phyloP scores from a whole-genome alignment of 2,329 filamentous ascomycete species.

The Colletotrichum eremochloae region DNA sequence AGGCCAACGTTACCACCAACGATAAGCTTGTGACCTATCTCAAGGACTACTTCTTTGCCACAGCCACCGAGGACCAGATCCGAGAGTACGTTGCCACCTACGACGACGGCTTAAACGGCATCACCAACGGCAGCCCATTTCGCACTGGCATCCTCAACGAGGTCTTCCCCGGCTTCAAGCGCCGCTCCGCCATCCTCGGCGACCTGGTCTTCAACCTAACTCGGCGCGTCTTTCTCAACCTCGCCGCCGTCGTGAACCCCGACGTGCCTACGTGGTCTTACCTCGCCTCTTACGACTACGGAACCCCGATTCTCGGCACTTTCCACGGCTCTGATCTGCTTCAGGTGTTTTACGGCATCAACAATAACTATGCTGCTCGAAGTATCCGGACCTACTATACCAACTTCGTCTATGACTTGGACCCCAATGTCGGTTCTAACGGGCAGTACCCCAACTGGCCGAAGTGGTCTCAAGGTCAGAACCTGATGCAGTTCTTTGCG shows the following conservation, averaged over 20 bases:
- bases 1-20: conserved; percentile 69
- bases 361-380: conserved; percentile 50
- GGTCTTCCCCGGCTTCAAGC: conserved; percentile 75
- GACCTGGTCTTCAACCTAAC: conserved; percentile 68
- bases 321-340: conserved; percentile 80
- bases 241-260: conserved; percentile 58
- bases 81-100: conserved; percentile 67
- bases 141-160: conserved; percentile 69
- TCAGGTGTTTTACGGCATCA: conserved; percentile 69
- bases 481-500: conserved; percentile 64
- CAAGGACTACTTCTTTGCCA: conserved; percentile 48
- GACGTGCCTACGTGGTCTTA: conserved; percentile 80
- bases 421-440: conserved; percentile 73
- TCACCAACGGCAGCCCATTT: conserved; percentile 72
- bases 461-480: conserved; percentile 57
- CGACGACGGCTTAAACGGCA: conserved; percentile 59
- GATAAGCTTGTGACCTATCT: conserved; percentile 54
- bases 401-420: conserved; percentile 77
- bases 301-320: conserved; percentile 80
- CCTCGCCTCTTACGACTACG: conserved; percentile 78
- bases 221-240: conserved; percentile 60
- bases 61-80: conserved; percentile 53
- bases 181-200: conserved; percentile 72
- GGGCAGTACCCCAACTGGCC: conserved; percentile 57
- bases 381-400: conserved; percentile 72